Evolutionary conservation across 768 basidiomycete species (phyloP).

Genomic region (Leccinum incarnatum): DNA sequence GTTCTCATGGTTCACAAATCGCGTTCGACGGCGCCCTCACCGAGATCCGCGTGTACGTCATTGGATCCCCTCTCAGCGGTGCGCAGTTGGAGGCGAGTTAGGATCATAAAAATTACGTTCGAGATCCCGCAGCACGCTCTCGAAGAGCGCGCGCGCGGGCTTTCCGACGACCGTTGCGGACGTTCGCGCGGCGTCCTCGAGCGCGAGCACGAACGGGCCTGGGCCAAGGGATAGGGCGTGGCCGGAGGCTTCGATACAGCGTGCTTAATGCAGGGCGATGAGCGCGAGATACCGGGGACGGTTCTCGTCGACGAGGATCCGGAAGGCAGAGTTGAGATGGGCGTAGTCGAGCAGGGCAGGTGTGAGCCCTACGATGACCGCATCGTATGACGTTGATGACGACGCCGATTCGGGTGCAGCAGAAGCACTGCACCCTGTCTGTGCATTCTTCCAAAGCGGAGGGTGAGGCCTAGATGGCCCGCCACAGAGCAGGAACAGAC

Average conservation of each 20-base stretch:
- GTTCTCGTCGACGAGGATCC: constrained; percentile 51
- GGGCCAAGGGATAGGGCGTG: constrained; percentile 61
- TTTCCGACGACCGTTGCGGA: constrained; percentile 62
- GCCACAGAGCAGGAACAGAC: not conserved
- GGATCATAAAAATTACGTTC: constrained; percentile 8
- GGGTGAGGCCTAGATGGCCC: constrained; percentile 39
- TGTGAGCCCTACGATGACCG: constrained; percentile 67
- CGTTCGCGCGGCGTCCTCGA: constrained; percentile 52
- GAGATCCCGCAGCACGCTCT: constrained; percentile 51
- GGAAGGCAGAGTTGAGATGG: constrained; percentile 62
- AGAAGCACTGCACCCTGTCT: not conserved
- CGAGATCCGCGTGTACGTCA: constrained; percentile 64
- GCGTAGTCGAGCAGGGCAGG: constrained; percentile 51
- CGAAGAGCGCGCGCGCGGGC: constrained; percentile 57
- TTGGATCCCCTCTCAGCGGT: constrained; percentile 36
- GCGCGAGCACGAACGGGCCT: constrained; percentile 64
- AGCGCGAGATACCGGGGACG: constrained; percentile 28
- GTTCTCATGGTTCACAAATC: not conserved
- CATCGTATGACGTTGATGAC: constrained; percentile 38
- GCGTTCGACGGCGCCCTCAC: constrained; percentile 51
- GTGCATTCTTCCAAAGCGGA: constrained; percentile 46
- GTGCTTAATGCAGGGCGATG: constrained; percentile 60
- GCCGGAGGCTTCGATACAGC: constrained; percentile 48
- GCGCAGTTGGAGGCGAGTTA: too few relatives aligned
- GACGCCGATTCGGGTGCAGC: not conserved